Evolutionary conservation across 345 rosid species (phyloP), one percentile per base, ranked within the genome.

Genomic region (Gossypium rotundifolium): DNA sequence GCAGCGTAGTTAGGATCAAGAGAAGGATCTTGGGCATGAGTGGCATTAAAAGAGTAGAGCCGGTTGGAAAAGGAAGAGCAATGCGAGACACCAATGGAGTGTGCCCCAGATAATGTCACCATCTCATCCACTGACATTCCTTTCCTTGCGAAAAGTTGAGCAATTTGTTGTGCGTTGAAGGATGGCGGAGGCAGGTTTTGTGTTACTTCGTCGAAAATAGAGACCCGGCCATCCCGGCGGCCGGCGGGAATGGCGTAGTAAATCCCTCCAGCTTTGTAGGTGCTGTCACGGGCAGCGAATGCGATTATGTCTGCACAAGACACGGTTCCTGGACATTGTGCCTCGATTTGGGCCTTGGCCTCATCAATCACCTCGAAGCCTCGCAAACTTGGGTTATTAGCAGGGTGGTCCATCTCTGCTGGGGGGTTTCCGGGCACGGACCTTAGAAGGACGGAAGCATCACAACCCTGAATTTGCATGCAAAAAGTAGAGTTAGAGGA

Each of bases 261-360:
- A 9, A 79, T 79, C 0, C 81, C 65, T 0, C 88, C 87, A 1
- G 78, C 63, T 44, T 49, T 59, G 38, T 17, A 3, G 49, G 81
- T 70, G 22, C 85, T 81, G 69, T 85, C 89, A 0, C 87, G 72
- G 2, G 91, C 85, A 0, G 87, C 87, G 12, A 88, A 86, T 2
- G 88, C 84, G 3, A 86, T 4, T 46, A 86, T 84, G 77, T 88
- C 89, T 0, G 88, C 87, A 14, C 89, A 88, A 0, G 89, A 88
- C 8, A 88, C 87, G 0, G 75, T 81, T 10, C 73, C 27, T 0
- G 84, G 84, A 16, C 89, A 88, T 16, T 17, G 11, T 3, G 81
- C 81, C 72, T 86, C 88, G 8, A 86, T 64, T 60, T 14, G 38
- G 12, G 82, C 54, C 51, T 87, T 85, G 18, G 84, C 86, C 11